These are phyloP conservation scores for Lactarius hatsudake DNA, from an alignment of 768 basidiomycete species.

Conservation along the genomic window DNA sequence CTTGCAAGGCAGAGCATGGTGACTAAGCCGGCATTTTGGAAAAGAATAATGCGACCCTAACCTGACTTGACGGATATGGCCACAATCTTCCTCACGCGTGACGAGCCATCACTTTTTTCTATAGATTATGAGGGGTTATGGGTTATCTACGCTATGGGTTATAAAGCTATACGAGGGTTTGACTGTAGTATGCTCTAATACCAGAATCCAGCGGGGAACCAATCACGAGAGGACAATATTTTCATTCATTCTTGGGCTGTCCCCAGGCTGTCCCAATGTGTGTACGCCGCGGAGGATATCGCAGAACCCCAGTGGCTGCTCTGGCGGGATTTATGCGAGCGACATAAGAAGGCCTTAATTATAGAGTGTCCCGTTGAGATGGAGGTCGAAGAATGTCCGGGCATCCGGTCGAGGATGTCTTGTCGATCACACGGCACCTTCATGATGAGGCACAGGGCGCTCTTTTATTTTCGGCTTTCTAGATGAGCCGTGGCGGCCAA, in stretches of 20 bases:
- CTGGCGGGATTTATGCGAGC: background rate
- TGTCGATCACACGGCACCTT: background rate
- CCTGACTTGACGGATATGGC: too few species aligned
- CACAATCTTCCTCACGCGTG: too few species aligned
- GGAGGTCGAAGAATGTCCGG: background rate
- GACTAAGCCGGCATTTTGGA: too few species aligned
- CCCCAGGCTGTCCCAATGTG: constrained; percentile 3
- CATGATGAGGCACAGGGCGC: background rate
- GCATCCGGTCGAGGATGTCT: background rate
- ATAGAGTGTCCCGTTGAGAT: background rate
- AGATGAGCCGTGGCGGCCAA: background rate
- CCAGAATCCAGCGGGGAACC: background rate
- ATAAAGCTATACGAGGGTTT: too few species aligned
- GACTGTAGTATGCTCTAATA: background rate
- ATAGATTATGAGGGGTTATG: too few species aligned
- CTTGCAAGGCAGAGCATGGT: too few species aligned
- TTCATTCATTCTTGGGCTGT: background rate
- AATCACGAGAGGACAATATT: background rate
- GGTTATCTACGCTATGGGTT: too few species aligned
- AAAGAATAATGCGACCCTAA: too few species aligned
- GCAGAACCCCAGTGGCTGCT: constrained; percentile 5
- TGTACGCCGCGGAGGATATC: constrained; percentile 11
- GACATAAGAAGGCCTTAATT: constrained; percentile 1
- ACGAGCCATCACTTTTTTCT: too few species aligned
- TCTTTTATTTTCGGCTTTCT: background rate